Conservation (phyloP, 768 basidiomycete genomes). For the Russula foetens region DNA sequence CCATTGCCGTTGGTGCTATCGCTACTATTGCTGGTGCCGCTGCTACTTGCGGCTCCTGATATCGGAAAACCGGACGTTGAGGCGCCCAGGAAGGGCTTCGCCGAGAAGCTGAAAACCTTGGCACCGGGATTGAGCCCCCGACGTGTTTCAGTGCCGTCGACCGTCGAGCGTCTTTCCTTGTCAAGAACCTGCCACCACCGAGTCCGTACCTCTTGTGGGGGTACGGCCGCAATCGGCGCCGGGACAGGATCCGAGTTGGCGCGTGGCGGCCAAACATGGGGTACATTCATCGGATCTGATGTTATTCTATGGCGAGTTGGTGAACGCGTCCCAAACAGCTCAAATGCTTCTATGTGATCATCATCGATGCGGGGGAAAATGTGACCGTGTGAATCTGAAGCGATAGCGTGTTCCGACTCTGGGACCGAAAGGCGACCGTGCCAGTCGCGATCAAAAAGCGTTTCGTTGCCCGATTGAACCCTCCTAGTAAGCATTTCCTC, state of each 20-base stretch:
- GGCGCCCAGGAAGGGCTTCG: slow-evolving; percentile 18
- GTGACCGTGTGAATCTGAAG: slow-evolving; percentile 14
- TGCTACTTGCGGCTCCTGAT: background rate
- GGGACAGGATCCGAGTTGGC: slow-evolving; percentile 22
- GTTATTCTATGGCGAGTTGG: slow-evolving; percentile 24
- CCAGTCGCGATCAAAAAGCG: slow-evolving; percentile 47
- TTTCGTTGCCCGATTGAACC: slow-evolving; percentile 47
- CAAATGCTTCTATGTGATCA: slow-evolving; percentile 32
- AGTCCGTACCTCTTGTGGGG: slow-evolving; percentile 11
- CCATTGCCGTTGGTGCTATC: background rate
- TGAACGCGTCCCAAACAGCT: slow-evolving; percentile 40
- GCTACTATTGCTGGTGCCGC: background rate
- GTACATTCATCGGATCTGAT: slow-evolving; percentile 22
- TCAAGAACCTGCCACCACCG: slow-evolving; percentile 8
- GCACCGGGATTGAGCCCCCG: slow-evolving; percentile 80
- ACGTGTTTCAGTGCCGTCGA: slow-evolving; percentile 35
- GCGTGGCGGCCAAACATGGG: slow-evolving; percentile 18
- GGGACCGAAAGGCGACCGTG: slow-evolving; percentile 22
- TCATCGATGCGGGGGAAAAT: slow-evolving; percentile 21
- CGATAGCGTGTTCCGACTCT: slow-evolving; percentile 17
- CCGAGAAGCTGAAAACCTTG: slow-evolving; percentile 64
- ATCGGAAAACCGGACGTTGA: slow-evolving; percentile 1
- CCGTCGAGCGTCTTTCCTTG: slow-evolving; percentile 12
- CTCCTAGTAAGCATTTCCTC: slow-evolving; percentile 34
- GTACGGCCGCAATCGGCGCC: slow-evolving; percentile 13